Percentiles rank a stretch among this genome's conserved stretches.
These are phyloP conservation scores for Gaultheria prostrata DNA, from an alignment of 148 eudicot genomes.

Conservation along the genomic window DNA sequence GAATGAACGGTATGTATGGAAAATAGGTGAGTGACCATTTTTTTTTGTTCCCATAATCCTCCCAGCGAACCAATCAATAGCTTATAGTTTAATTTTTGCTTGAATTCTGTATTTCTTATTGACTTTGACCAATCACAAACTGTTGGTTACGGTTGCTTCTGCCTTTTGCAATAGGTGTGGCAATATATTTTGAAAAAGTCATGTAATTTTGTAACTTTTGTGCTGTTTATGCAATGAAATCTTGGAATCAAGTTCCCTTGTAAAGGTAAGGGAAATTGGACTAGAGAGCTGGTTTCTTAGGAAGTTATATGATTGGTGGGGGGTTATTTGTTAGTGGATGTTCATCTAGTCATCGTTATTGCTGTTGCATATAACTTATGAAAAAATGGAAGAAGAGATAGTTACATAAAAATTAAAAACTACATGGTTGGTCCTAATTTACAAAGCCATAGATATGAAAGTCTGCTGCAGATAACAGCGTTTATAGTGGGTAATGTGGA, in stretches of 20 bases:
- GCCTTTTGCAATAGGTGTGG: not conserved
- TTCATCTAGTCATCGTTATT: not conserved
- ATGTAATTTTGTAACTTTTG: not conserved
- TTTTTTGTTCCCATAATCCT: not conserved
- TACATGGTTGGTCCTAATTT: not conserved
- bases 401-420: not conserved
- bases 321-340: not conserved
- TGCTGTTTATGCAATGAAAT: not conserved
- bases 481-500: not conserved
- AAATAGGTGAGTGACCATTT: not conserved
- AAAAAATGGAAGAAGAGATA: not conserved
- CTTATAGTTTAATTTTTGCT: not conserved
- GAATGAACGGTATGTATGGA: not conserved
- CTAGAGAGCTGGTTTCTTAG: not conserved
- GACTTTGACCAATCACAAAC: not conserved
- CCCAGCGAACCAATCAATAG: not conserved
- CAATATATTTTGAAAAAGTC: not conserved
- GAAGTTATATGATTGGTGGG: not conserved
- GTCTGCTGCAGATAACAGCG: not conserved
- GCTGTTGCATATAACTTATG: not conserved
- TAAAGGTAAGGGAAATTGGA: not conserved
- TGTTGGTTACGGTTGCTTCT: not conserved
- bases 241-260: not conserved
- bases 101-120: not conserved
- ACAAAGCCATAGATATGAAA: not conserved